Percentiles rank a stretch among this genome's conserved stretches.
Conservation (phyloP, 495 filamentous ascomycete species). For the Filosporella fistucella region DNA sequence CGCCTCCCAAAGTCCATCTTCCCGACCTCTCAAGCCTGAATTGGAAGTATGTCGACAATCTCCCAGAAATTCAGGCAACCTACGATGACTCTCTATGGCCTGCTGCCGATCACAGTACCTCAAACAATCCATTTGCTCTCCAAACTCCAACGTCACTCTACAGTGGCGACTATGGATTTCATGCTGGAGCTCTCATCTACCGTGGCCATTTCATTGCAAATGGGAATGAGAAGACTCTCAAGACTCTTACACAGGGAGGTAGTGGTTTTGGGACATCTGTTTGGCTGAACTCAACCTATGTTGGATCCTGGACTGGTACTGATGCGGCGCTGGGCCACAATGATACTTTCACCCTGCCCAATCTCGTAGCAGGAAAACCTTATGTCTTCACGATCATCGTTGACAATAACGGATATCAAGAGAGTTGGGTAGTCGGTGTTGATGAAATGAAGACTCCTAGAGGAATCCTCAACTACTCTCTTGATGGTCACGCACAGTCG, state of each 20-base stretch:
- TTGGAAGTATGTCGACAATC: slow-evolving; percentile 67
- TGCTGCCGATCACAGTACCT: slow-evolving; percentile 39
- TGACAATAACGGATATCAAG: slow-evolving; percentile 69
- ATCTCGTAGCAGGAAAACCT: slow-evolving; percentile 42
- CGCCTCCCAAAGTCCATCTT: slow-evolving; percentile 44
- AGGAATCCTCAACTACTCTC: slow-evolving; percentile 37
- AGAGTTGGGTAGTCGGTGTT: slow-evolving; percentile 53
- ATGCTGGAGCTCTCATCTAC: slow-evolving; percentile 64
- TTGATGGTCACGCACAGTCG: slow-evolving; percentile 34
- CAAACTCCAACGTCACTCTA: slow-evolving; percentile 62
- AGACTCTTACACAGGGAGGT: slow-evolving; percentile 58
- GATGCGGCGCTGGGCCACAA: slow-evolving; percentile 31
- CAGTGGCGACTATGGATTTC: slow-evolving; percentile 69
- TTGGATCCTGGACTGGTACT: slow-evolving; percentile 57
- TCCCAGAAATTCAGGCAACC: slow-evolving; percentile 59
- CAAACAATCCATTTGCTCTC: slow-evolving; percentile 53
- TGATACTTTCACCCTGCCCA: slow-evolving; percentile 52
- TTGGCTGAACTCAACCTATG: slow-evolving; percentile 46
- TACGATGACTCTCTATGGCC: slow-evolving; percentile 71
- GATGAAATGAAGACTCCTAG: slow-evolving; percentile 66
- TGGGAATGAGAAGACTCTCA: slow-evolving; percentile 54
- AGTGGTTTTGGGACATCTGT: slow-evolving; percentile 40
- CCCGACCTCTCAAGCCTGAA: slow-evolving; percentile 51
- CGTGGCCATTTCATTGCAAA: slow-evolving; percentile 67
- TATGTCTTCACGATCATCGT: slow-evolving; percentile 68